Evolutionary conservation across 2,329 filamentous ascomycete genomes (phyloP).

Genomic region (Pezicula radicicola): DNA sequence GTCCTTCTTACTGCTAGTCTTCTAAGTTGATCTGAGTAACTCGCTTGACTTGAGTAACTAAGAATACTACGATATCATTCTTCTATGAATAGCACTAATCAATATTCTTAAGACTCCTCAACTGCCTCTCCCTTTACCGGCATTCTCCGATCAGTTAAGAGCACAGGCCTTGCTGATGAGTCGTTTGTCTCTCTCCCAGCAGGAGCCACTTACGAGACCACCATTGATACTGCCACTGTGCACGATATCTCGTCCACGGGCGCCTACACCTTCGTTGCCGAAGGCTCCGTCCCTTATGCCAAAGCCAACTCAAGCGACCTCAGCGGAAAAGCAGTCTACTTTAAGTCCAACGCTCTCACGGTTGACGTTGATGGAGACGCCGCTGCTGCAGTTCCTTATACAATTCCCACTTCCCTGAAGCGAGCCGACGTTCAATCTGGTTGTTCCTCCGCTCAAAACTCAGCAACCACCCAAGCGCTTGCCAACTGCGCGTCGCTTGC

Average conservation of each 20-base stretch:
- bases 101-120: slow-evolving; percentile 28
- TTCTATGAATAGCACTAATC: slow-evolving; percentile 25
- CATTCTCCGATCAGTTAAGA: slow-evolving; percentile 35
- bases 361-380: slow-evolving; percentile 53
- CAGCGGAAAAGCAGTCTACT: slow-evolving; percentile 48
- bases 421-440: slow-evolving; percentile 50
- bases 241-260: slow-evolving; percentile 43
- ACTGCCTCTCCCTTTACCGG: slow-evolving; percentile 39
- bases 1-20: neutral
- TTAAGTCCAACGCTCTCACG: slow-evolving; percentile 55
- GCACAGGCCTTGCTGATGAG: slow-evolving; percentile 29
- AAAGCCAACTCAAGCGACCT: slow-evolving; percentile 48
- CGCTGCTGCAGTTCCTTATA: slow-evolving; percentile 47
- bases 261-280: slow-evolving; percentile 51
- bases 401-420: slow-evolving; percentile 40
- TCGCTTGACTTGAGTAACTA: neutral
- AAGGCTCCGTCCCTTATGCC: slow-evolving; percentile 55
- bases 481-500: slow-evolving; percentile 52
- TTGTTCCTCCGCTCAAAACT: slow-evolving; percentile 47
- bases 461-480: slow-evolving; percentile 47
- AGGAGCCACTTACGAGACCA: slow-evolving; percentile 36
- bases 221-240: slow-evolving; percentile 40
- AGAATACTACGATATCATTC: neutral
- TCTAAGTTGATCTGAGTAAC: too few relatives aligned
- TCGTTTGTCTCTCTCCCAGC: slow-evolving; percentile 39